A percentile compares a stretch with the other conserved stretches of the same genome.
phyloP scores from a whole-genome alignment of 2,329 filamentous ascomycete genomes.

The Verticillium albo-atrum region DNA sequence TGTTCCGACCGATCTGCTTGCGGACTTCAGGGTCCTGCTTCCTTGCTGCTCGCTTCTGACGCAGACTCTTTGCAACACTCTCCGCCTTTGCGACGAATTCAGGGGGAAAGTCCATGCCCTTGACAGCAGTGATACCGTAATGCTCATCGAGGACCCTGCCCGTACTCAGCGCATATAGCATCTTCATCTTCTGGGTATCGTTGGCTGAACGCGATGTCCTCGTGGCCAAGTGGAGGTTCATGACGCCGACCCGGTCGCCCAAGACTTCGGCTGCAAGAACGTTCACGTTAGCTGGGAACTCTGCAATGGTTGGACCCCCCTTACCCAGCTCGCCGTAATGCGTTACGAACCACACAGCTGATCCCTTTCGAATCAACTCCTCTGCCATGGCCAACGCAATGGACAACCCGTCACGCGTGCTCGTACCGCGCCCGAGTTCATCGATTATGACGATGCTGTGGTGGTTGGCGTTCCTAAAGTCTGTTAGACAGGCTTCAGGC shows the following conservation, averaged over 20 bases:
- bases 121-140: conserved; percentile 82
- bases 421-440: conserved; percentile 87
- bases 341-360: conserved; percentile 87
- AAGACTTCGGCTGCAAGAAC: conserved; percentile 58
- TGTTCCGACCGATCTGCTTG: conserved; percentile 60
- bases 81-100: conserved; percentile 65
- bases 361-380: conserved; percentile 72
- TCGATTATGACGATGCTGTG: conserved; percentile 82
- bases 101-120: conserved; percentile 66
- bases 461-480: conserved; percentile 64
- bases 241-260: conserved; percentile 68
- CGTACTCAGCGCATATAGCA: conserved; percentile 79
- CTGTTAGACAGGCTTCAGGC: neutral
- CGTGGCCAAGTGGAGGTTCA: conserved; percentile 77
- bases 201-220: conserved; percentile 50
- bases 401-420: conserved; percentile 79
- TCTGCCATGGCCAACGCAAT: conserved; percentile 91
- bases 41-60: conserved; percentile 50
- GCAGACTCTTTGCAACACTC: conserved; percentile 58
- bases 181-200: conserved; percentile 62
- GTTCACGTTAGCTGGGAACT: conserved; percentile 5
- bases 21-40: conserved; percentile 55
- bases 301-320: conserved; percentile 3
- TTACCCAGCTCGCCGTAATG: conserved; percentile 77
- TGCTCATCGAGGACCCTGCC: conserved; percentile 67